These are phyloP conservation scores for Nyssa sinensis DNA, from an alignment of 148 eudicot species.

Conservation along the genomic window DNA sequence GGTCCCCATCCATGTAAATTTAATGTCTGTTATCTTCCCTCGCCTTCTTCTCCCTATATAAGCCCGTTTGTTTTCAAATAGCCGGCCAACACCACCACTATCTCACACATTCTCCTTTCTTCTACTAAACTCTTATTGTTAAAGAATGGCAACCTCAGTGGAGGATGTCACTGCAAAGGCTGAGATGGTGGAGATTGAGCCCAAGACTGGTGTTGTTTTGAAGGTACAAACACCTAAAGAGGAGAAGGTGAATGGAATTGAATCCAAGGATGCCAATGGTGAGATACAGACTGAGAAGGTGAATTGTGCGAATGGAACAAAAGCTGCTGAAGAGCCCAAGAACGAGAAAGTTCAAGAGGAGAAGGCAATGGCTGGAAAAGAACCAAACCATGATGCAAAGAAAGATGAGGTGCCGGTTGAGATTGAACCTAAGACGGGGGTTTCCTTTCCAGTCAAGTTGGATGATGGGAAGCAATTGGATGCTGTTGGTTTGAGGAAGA, in stretches of 20 bases:
- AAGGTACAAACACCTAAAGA: too few species aligned
- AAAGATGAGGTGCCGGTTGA: slow-evolving; percentile 34
- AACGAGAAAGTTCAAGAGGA: too few species aligned
- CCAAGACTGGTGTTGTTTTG: slow-evolving; percentile 29
- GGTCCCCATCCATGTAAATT: too few species aligned
- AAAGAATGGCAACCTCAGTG: slow-evolving; percentile 30
- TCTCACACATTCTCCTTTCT: background rate
- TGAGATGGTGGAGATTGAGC: slow-evolving; percentile 32
- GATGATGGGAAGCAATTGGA: slow-evolving; percentile 45
- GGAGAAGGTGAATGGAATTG: too few species aligned
- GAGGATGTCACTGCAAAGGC: slow-evolving; percentile 33
- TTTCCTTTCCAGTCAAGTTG: slow-evolving; percentile 37
- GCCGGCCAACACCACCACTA: background rate
- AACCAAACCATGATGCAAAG: too few species aligned
- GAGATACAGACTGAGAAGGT: too few species aligned
- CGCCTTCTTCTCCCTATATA: slow-evolving; percentile 23
- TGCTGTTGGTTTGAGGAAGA: slow-evolving; percentile 50
- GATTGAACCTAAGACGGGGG: slow-evolving; percentile 43
- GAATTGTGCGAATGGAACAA: too few species aligned
- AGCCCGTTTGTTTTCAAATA: background rate
- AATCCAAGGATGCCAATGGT: too few species aligned
- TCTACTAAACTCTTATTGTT: background rate
- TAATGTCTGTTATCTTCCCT: slow-evolving; percentile 2
- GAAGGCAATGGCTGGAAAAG: too few species aligned
- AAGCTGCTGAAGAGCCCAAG: too few species aligned